These are phyloP conservation scores for Hansenula lynferdii DNA, from an alignment of 1,139 yeast genomes.

Conservation along the genomic window DNA sequence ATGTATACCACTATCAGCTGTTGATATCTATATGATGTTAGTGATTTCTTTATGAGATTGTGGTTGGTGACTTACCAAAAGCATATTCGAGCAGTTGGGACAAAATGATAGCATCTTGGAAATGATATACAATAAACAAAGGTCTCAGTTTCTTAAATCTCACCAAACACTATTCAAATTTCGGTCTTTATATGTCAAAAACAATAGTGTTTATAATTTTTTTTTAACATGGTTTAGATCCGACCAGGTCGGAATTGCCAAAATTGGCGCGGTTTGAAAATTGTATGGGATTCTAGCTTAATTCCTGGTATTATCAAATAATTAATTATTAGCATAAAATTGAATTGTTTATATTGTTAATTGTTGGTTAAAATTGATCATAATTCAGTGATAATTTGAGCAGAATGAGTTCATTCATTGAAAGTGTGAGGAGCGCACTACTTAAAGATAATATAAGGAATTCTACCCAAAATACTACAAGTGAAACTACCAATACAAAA, in stretches of 20 bases:
- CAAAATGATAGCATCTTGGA: slow-evolving; percentile 79
- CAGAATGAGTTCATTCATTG: no score
- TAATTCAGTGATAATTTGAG: no score
- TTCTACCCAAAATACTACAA: background rate
- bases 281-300: background rate
- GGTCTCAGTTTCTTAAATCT: background rate
- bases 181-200: no score
- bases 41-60: background rate
- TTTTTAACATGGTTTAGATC: background rate
- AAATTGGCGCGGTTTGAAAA: background rate
- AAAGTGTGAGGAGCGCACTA: no score
- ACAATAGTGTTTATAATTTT: no score
- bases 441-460: background rate
- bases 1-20: slow-evolving; percentile 32
- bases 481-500: background rate
- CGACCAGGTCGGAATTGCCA: background rate
- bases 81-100: slow-evolving; percentile 90
- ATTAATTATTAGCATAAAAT: no score
- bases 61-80: slow-evolving; percentile 42
- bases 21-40: slow-evolving; percentile 23
- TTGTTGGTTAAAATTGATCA: no score
- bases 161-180: background rate
- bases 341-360: no score
- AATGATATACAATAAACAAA: background rate
- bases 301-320: no score